Percentiles rank a stretch among this genome's conserved stretches.
phyloP scores from a whole-genome alignment of 2,329 filamentous ascomycete genomes.

The Graphilbum sp. region DNA sequence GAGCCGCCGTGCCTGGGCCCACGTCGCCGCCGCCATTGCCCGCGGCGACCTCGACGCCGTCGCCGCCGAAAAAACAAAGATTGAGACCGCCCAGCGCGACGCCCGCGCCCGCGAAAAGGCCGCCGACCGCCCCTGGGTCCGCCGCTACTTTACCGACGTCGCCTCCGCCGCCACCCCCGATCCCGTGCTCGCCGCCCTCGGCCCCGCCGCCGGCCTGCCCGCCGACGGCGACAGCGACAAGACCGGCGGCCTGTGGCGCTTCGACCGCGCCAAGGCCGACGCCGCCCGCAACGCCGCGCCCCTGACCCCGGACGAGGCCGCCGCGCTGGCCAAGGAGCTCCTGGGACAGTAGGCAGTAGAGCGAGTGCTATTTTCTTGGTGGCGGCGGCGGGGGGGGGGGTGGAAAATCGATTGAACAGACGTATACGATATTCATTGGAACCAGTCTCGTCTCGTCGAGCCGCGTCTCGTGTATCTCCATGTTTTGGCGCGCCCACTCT shows the following conservation, averaged over 20 bases:
- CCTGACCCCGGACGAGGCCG: conserved; percentile 18
- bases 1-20: conserved; percentile 73
- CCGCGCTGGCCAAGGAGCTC: conserved; percentile 15
- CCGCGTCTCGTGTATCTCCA: too few species aligned
- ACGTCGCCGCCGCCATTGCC: conserved; percentile 66
- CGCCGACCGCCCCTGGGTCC: conserved; percentile 64
- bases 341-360: conserved; percentile 16
- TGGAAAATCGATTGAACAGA: too few species aligned
- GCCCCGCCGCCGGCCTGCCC: conserved; percentile 27
- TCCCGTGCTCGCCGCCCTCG: conserved; percentile 26
- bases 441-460: too few species aligned
- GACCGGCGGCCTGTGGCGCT: conserved; percentile 45
- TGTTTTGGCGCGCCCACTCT: too few species aligned
- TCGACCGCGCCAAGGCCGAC: conserved; percentile 27
- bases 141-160: conserved; percentile 59
- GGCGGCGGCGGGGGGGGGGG: too few species aligned
- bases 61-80: conserved; percentile 64
- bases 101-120: conserved; percentile 54
- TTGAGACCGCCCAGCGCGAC: conserved; percentile 76
- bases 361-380: too few species aligned
- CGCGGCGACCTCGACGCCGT: conserved; percentile 74
- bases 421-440: too few species aligned
- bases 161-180: conserved; percentile 20
- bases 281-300: conserved; percentile 20
- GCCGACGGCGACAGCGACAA: conserved; percentile 39